Conservation (phyloP, 352 stramenopile genomes). For the Phytophthora tentaculata region DNA sequence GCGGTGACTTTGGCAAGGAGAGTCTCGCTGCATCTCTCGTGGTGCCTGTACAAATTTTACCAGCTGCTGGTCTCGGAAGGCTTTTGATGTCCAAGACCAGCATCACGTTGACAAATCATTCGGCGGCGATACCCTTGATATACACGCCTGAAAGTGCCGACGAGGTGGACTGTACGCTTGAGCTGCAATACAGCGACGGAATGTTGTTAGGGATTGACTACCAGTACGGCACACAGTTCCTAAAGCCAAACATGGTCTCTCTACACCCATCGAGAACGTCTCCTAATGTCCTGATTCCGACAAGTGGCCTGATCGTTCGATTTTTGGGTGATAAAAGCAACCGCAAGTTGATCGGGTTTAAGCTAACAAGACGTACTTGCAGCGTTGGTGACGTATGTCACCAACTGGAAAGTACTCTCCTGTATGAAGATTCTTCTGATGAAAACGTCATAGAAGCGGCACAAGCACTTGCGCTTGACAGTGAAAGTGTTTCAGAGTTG, state of each 20-base stretch:
- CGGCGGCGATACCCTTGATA: constrained; percentile 6
- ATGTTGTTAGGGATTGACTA: constrained; percentile 37
- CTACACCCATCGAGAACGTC: not conserved
- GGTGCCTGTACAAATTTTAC: constrained; percentile 27
- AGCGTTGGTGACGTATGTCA: constrained; percentile 1
- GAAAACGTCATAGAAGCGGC: constrained; percentile 13
- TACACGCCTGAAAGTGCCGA: constrained; percentile 26
- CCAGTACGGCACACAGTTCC: not conserved
- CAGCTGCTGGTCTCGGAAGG: constrained; percentile 18
- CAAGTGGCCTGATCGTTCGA: constrained; percentile 13
- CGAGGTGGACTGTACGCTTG: constrained; percentile 25
- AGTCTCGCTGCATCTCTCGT: constrained; percentile 13
- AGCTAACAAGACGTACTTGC: constrained; percentile 15
- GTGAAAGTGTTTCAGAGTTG: constrained; percentile 15
- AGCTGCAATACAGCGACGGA: constrained; percentile 27
- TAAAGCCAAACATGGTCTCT: not conserved
- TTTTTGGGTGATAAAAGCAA: constrained; percentile 12
- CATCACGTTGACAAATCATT: constrained; percentile 20
- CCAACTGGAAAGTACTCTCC: constrained; percentile 11
- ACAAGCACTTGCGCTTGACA: constrained; percentile 10
- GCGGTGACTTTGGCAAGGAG: constrained; percentile 9
- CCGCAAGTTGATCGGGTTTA: constrained; percentile 7
- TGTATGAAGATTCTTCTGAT: constrained; percentile 23
- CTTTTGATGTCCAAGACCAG: constrained; percentile 10
- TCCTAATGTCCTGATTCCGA: constrained; percentile 5